phyloP scores from a whole-genome alignment of 352 stramenopile genomes.

The Globisporangium perplexum region DNA sequence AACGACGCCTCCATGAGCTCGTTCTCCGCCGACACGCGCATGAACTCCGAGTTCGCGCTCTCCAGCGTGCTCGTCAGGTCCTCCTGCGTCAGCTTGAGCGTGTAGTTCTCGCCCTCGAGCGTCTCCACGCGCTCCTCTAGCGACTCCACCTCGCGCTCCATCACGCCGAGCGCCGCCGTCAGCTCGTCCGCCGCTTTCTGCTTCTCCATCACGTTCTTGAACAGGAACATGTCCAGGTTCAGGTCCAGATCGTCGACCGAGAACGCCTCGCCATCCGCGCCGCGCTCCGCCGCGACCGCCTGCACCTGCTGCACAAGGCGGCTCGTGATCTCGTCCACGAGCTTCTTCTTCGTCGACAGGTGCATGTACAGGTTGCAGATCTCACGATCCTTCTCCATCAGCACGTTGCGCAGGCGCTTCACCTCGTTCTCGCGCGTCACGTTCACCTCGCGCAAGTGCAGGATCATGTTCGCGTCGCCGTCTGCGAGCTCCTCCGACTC shows the following conservation, averaged over 20 bases:
- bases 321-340: slow-evolving; percentile 67
- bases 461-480: slow-evolving; percentile 13
- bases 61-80: slow-evolving; percentile 39
- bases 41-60: slow-evolving; percentile 45
- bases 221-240: slow-evolving; percentile 71
- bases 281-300: slow-evolving; percentile 9
- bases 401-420: slow-evolving; percentile 29
- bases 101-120: slow-evolving; percentile 47
- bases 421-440: slow-evolving; percentile 37
- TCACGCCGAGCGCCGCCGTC: slow-evolving; percentile 45
- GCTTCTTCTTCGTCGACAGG: slow-evolving; percentile 74
- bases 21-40: slow-evolving; percentile 53
- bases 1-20: slow-evolving; percentile 36
- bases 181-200: slow-evolving; percentile 64
- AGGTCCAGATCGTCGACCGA: slow-evolving; percentile 29
- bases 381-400: slow-evolving; percentile 77
- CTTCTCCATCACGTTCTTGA: slow-evolving; percentile 66
- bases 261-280: slow-evolving; percentile 7
- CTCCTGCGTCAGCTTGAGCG: slow-evolving; percentile 52
- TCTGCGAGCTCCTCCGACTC: neutral
- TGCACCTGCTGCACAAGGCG: slow-evolving; percentile 55
- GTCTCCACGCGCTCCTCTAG: slow-evolving; percentile 46
- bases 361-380: slow-evolving; percentile 78
- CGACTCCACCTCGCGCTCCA: slow-evolving; percentile 63
- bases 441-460: slow-evolving; percentile 23